These are phyloP conservation scores for Metahyphopichia silvanorum DNA, from an alignment of 805 yeast genomes.

Conservation along the genomic window DNA sequence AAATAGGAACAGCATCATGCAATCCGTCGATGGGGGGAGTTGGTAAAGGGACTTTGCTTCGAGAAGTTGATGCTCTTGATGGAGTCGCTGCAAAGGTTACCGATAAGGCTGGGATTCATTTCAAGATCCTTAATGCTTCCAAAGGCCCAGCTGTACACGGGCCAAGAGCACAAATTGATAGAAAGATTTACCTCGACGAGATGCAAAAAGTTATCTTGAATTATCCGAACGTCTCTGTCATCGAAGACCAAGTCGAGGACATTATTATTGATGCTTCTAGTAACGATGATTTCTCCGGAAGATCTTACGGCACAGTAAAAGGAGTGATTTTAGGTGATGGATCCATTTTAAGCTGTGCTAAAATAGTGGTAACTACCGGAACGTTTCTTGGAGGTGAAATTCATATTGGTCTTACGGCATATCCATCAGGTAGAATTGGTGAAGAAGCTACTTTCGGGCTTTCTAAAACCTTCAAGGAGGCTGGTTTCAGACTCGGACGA, in stretches of 20 bases:
- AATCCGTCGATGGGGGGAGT: conserved; percentile 99
- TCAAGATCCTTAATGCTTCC: conserved; percentile 77
- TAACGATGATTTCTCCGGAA: conserved; percentile 29
- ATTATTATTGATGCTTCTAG: conserved; percentile 46
- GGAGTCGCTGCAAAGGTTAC: conserved; percentile 87
- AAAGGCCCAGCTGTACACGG: conserved; percentile 99
- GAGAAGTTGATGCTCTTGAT: conserved; percentile 95
- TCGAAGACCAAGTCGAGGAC: conserved; percentile 82
- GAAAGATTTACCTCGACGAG: conserved; percentile 69
- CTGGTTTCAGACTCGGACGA: conserved; percentile 83
- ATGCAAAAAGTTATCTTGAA: conserved; percentile 67
- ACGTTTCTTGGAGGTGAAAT: conserved; percentile 94
- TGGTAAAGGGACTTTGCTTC: conserved; percentile 89
- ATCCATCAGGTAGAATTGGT: conserved; percentile 92
- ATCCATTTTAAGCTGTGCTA: conserved; percentile 50
- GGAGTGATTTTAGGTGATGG: conserved; percentile 81
- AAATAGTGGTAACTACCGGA: conserved; percentile 90
- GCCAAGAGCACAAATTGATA: conserved; percentile 93
- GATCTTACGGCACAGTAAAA: conserved; percentile 44
- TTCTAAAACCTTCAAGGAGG: conserved; percentile 68
- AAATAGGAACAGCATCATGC: conserved; percentile 93
- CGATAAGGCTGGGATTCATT: conserved; percentile 91
- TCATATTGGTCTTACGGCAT: conserved; percentile 77
- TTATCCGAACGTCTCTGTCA: conserved; percentile 55
- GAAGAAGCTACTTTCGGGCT: conserved; percentile 90